Evolutionary conservation across 208 protist species (phyloP).

Genomic region (Wallacemonas rigidus): DNA sequence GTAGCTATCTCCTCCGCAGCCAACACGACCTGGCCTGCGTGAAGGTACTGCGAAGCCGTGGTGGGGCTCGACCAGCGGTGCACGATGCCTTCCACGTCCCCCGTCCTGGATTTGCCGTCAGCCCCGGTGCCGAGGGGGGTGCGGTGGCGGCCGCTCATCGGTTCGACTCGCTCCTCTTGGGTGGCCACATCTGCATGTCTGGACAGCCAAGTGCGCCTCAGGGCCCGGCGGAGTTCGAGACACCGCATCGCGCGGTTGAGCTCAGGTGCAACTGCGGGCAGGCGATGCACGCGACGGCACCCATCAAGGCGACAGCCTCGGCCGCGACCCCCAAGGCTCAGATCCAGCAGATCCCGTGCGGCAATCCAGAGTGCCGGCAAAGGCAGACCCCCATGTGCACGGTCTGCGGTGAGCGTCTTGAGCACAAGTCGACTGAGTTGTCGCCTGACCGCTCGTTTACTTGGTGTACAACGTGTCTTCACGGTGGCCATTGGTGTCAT

Average conservation of each 20-base stretch:
- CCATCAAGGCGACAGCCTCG: conserved; percentile 23
- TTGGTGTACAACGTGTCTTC: conserved; percentile 89
- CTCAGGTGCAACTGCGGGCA: conserved; percentile 80
- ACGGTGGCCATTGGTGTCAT: conserved; percentile 86
- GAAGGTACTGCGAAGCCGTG: conserved; percentile 27
- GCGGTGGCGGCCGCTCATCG: background rate
- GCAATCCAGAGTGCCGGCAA: conserved; percentile 61
- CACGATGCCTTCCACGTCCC: conserved; percentile 9
- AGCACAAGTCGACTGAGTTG: conserved; percentile 44
- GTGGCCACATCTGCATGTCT: background rate
- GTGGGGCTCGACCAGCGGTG: background rate
- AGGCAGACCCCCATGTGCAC: conserved; percentile 76
- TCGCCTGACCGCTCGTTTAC: conserved; percentile 61
- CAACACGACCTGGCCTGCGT: conserved; percentile 57
- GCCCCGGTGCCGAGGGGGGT: background rate
- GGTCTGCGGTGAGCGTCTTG: conserved; percentile 76
- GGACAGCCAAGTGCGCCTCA: background rate
- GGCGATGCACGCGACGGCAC: conserved; percentile 56
- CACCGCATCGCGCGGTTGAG: conserved; percentile 38
- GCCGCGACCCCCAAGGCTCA: conserved; percentile 18
- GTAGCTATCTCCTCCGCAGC: conserved; percentile 53
- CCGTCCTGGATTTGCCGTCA: conserved; percentile 21
- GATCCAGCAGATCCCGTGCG: conserved; percentile 42
- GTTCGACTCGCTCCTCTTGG: conserved; percentile 10
- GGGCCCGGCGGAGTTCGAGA: conserved; percentile 1